Percentiles rank a stretch among this genome's conserved stretches.
Conservation (phyloP, 495 filamentous ascomycete species). For the Clohesyomyces aquaticus region DNA sequence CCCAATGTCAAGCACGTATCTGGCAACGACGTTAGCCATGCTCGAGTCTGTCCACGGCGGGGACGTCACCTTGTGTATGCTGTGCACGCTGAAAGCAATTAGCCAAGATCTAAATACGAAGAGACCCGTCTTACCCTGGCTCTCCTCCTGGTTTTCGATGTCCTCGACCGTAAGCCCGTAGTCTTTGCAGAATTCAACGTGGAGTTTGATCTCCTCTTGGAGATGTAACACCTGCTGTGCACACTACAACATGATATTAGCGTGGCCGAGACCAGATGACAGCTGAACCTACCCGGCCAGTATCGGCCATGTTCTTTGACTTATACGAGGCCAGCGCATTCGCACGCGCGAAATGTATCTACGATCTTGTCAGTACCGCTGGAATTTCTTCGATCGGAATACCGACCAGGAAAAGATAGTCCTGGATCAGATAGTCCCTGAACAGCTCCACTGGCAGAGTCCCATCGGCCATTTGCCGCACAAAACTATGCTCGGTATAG, state of each 20-base stretch:
- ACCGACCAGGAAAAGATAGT: conserved; percentile 82
- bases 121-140: conserved; percentile 59
- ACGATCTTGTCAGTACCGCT: conserved; percentile 17
- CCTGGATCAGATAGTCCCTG: conserved; percentile 84
- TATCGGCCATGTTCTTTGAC: conserved; percentile 70
- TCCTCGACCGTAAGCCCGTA: conserved; percentile 79
- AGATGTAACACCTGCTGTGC: conserved; percentile 74
- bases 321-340: conserved; percentile 86
- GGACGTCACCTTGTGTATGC: conserved; percentile 64
- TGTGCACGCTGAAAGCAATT: conserved; percentile 59
- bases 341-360: conserved; percentile 85
- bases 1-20: conserved; percentile 87
- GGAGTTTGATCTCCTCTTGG: conserved; percentile 75
- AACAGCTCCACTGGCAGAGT: conserved; percentile 73
- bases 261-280: conserved; percentile 25
- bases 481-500: conserved; percentile 81
- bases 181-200: conserved; percentile 74
- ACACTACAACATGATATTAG: conserved; percentile 53
- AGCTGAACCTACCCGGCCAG: conserved; percentile 56
- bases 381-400: not conserved
- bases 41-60: conserved; percentile 8
- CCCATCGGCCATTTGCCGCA: conserved; percentile 72
- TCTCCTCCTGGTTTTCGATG: conserved; percentile 73
- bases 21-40: conserved; percentile 35
- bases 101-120: not conserved